phyloP scores from a whole-genome alignment of 768 basidiomycete species.

The Xerocomellus intermedius region DNA sequence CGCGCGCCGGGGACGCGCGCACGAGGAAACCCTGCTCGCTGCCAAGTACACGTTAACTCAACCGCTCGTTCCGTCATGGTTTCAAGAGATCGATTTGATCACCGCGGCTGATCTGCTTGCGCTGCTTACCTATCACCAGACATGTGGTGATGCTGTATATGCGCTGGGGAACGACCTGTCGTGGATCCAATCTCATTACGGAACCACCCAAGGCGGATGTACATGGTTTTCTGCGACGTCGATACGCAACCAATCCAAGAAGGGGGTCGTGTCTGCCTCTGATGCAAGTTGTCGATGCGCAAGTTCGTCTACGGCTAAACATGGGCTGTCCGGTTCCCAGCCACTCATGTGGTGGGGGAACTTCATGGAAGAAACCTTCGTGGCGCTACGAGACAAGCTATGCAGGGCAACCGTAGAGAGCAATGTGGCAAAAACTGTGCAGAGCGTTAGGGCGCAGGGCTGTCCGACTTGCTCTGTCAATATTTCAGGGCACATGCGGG shows the following conservation, averaged over 20 bases:
- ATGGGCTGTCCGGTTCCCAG: neutral
- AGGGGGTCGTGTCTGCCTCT: too few relatives aligned
- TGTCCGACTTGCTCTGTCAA: slow-evolving; percentile 4
- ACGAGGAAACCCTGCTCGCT: slow-evolving; percentile 25
- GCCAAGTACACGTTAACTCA: slow-evolving; percentile 28
- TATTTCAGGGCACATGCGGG: slow-evolving; percentile 12
- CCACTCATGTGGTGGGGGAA: slow-evolving; percentile 17
- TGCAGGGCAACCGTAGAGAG: slow-evolving; percentile 9
- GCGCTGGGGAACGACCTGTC: neutral
- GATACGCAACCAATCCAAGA: too few relatives aligned
- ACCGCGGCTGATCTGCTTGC: slow-evolving; percentile 25
- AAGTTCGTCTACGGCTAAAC: neutral
- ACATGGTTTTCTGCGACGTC: neutral
- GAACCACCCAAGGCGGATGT: neutral
- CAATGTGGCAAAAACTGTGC: neutral
- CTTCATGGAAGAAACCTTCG: slow-evolving; percentile 14
- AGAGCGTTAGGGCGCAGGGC: neutral
- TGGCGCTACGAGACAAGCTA: slow-evolving; percentile 19
- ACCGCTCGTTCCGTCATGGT: slow-evolving; percentile 21
- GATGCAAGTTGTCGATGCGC: neutral
- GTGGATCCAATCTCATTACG: slow-evolving; percentile 18
- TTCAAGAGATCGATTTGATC: slow-evolving; percentile 29
- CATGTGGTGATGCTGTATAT: slow-evolving; percentile 12
- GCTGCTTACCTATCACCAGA: slow-evolving; percentile 21
- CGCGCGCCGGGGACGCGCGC: slow-evolving; percentile 24